Percentiles rank a stretch among this genome's conserved stretches.
Evolutionary conservation across 495 filamentous ascomycete genomes (phyloP).

Genomic region (Xylaria castorea): DNA sequence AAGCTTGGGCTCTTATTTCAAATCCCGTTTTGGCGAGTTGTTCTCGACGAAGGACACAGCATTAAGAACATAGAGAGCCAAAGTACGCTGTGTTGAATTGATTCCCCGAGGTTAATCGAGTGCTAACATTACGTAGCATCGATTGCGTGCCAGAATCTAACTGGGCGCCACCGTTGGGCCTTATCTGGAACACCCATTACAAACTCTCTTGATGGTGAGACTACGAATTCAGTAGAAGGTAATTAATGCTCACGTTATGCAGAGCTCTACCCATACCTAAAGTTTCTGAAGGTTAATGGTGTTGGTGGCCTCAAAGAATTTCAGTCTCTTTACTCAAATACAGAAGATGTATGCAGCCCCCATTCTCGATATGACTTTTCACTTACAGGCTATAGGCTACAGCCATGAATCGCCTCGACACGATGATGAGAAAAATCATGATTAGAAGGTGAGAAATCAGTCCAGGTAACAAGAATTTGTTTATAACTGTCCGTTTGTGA

Average conservation of each 20-base stretch:
- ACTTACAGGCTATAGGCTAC: no score
- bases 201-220: constrained; percentile 47
- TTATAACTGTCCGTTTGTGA: no score
- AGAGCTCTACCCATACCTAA: constrained; percentile 5
- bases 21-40: constrained; percentile 59
- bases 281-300: neutral
- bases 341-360: neutral
- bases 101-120: no score
- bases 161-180: constrained; percentile 58
- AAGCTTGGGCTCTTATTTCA: constrained; percentile 49
- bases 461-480: no score
- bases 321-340: neutral
- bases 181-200: constrained; percentile 68
- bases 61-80: constrained; percentile 64
- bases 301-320: neutral
- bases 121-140: constrained; percentile 61
- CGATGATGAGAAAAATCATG: neutral
- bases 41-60: constrained; percentile 66
- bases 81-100: no score
- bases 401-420: no score
- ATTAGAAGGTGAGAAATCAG: neutral
- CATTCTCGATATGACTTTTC: no score
- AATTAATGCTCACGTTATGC: neutral
- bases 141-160: constrained; percentile 49
- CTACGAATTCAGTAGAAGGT: no score